Evolutionary conservation across 2,329 filamentous ascomycete genomes (phyloP).

Genomic region (Arthrobotrys pseudoclavata): DNA sequence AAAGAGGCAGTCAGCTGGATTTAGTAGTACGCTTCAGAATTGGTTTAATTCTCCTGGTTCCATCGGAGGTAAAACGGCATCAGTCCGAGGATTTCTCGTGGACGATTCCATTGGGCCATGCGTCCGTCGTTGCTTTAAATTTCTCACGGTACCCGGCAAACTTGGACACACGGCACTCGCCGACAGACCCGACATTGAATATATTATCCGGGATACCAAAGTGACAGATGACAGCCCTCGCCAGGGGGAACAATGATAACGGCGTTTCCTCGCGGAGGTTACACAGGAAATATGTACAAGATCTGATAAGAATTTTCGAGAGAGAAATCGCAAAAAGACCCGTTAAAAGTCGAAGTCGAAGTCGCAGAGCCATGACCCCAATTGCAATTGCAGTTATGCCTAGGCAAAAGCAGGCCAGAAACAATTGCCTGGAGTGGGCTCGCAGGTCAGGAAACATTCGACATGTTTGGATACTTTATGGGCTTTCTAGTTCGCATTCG

Average conservation of each 20-base stretch:
- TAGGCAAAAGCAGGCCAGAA: too few species aligned
- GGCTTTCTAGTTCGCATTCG: background rate
- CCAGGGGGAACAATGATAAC: too few species aligned
- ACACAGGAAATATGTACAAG: slow-evolving; percentile 11
- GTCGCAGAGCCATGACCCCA: too few species aligned
- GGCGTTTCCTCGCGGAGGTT: background rate
- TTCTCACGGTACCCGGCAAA: background rate
- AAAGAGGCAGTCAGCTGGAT: slow-evolving; percentile 8
- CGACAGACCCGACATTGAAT: background rate
- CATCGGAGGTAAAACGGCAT: slow-evolving; percentile 20
- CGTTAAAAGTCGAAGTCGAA: too few species aligned
- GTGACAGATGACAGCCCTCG: background rate
- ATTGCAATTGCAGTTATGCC: background rate
- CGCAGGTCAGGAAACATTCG: background rate
- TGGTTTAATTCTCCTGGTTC: background rate
- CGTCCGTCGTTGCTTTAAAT: background rate
- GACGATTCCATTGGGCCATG: background rate
- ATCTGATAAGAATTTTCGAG: background rate
- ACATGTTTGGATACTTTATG: background rate
- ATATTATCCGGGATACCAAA: background rate
- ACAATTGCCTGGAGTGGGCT: background rate
- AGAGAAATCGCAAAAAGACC: too few species aligned
- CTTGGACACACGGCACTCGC: slow-evolving; percentile 1
- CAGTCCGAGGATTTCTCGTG: slow-evolving; percentile 2
- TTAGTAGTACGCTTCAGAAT: background rate